These are phyloP conservation scores for Chrysoporthe puriensis DNA, from an alignment of 2,329 filamentous ascomycete genomes.

Conservation along the genomic window DNA sequence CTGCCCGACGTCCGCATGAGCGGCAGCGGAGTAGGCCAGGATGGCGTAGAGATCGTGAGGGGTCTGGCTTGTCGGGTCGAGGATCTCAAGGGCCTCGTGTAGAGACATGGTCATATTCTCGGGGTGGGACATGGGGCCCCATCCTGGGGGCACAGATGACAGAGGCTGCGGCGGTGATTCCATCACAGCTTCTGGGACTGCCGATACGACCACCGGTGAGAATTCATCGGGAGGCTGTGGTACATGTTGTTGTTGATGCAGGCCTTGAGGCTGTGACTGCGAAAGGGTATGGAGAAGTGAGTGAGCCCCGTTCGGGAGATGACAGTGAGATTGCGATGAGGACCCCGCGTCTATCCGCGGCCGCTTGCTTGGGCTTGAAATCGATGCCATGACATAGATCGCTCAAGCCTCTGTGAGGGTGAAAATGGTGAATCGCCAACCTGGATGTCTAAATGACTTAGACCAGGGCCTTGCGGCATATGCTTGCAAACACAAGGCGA, in stretches of 20 bases:
- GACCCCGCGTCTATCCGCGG: conserved; percentile 1
- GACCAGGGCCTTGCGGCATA: neutral
- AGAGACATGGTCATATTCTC: conserved; percentile 19
- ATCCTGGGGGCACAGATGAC: conserved; percentile 3
- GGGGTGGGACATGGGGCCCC: neutral
- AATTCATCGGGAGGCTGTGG: neutral
- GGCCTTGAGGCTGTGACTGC: neutral
- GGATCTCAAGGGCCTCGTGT: conserved; percentile 18
- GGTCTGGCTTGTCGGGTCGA: conserved; percentile 15
- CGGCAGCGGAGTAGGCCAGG: conserved; percentile 19
- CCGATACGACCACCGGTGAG: neutral
- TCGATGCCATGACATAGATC: neutral
- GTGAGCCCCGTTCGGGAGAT: neutral
- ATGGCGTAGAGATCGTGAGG: conserved; percentile 21
- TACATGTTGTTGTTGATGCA: neutral
- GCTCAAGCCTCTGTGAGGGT: neutral
- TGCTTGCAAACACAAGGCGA: neutral
- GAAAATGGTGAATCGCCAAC: neutral
- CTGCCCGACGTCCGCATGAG: conserved; percentile 22
- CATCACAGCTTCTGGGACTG: neutral
- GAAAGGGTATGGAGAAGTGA: neutral
- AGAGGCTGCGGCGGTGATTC: neutral
- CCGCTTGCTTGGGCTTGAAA: neutral
- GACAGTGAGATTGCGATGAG: neutral
- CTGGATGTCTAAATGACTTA: neutral